Conservation (phyloP, 1,284 basidiomycete species). For the Melampsora abietis-canadensis region DNA sequence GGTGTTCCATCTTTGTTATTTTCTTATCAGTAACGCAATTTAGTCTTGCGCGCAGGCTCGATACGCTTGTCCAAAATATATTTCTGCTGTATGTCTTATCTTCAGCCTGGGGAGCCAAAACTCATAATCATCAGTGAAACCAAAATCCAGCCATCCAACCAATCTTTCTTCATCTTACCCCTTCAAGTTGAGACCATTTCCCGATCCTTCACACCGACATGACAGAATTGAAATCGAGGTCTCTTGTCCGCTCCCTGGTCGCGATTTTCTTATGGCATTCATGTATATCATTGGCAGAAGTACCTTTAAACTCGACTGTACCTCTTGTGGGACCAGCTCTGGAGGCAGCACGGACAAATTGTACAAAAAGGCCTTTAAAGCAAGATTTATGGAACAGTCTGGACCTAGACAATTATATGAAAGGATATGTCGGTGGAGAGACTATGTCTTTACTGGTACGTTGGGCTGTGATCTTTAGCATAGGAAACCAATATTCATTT, state of each 20-base stretch:
- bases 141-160: neutral
- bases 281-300: neutral
- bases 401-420: constrained; percentile 29
- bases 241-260: neutral
- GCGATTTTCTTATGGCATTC: neutral
- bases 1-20: constrained; percentile 5
- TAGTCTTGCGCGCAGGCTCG: neutral
- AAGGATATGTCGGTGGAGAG: constrained; percentile 21
- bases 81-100: neutral
- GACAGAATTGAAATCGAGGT: neutral
- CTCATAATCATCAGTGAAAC: neutral
- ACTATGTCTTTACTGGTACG: constrained; percentile 18
- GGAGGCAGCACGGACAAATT: constrained; percentile 4
- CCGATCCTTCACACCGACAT: neutral
- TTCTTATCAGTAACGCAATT: neutral
- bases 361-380: neutral
- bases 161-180: neutral
- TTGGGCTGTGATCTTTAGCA: neutral
- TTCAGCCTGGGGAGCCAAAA: neutral
- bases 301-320: neutral
- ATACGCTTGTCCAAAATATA: neutral
- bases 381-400: constrained; percentile 25
- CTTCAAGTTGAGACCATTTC: neutral
- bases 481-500: neutral
- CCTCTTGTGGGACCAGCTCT: neutral